These are phyloP conservation scores for Yamadazyma diddensiae DNA, from an alignment of 1,139 yeast species.

Conservation along the genomic window DNA sequence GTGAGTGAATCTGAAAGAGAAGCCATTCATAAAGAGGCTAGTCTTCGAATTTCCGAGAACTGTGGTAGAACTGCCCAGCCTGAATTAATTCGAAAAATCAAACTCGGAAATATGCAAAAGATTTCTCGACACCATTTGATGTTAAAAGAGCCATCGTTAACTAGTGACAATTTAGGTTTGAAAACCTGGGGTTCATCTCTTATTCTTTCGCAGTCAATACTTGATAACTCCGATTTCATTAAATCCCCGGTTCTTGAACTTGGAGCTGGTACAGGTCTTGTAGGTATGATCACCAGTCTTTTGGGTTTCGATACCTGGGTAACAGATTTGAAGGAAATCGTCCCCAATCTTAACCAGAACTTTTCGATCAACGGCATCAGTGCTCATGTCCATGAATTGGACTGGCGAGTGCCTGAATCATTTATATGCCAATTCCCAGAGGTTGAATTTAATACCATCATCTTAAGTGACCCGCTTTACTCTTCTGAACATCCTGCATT, in stretches of 20 bases:
- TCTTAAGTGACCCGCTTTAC: conserved; percentile 87
- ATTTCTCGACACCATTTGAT: conserved; percentile 26
- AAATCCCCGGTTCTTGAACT: conserved; percentile 62
- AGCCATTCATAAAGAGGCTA: conserved; percentile 50
- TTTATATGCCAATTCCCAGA: conserved; percentile 26
- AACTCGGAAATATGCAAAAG: conserved; percentile 29
- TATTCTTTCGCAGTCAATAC: conserved; percentile 58
- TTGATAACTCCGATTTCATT: conserved; percentile 22
- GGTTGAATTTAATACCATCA: conserved; percentile 49
- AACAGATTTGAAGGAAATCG: conserved; percentile 80
- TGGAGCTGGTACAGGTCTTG: conserved; percentile 93
- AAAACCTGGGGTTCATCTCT: conserved; percentile 96
- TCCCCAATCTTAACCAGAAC: conserved; percentile 63
- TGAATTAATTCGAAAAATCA: conserved; percentile 52
- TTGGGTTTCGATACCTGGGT: conserved; percentile 45
- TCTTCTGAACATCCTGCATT: conserved; percentile 76
- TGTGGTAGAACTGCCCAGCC: conserved; percentile 90
- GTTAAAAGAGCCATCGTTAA: conserved; percentile 79
- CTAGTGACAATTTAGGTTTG: conserved; percentile 82
- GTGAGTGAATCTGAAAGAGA: conserved; percentile 36
- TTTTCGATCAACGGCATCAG: conserved; percentile 46
- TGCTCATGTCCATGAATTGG: conserved; percentile 51
- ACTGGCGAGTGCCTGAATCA: conserved; percentile 65
- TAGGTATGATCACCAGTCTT: conserved; percentile 64
- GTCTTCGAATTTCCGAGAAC: conserved; percentile 70